Evolutionary conservation across 495 filamentous ascomycete genomes (phyloP).

Genomic region (Trichoderma erinaceum): DNA sequence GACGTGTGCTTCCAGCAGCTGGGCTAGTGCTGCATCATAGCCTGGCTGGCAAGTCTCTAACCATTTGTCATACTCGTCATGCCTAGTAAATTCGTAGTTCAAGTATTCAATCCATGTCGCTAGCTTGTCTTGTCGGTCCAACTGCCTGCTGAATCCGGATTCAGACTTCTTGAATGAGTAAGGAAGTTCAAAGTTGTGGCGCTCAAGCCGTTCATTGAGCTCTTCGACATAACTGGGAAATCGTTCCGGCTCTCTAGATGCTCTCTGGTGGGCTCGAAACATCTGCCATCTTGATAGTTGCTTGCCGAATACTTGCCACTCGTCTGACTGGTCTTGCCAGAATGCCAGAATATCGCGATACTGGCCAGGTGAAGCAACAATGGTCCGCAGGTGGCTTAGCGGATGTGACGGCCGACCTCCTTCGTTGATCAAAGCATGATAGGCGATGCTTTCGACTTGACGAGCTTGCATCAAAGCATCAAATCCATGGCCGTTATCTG

Average conservation of each 20-base stretch:
- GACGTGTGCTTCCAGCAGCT: not conserved
- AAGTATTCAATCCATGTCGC: slow-evolving; percentile 32
- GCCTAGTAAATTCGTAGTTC: slow-evolving; percentile 19
- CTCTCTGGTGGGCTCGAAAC: not conserved
- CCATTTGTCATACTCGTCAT: slow-evolving; percentile 14
- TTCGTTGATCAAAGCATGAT: not conserved
- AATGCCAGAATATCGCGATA: slow-evolving; percentile 5
- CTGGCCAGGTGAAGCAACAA: not conserved
- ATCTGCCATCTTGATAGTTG: slow-evolving; percentile 4
- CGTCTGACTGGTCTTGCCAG: not conserved
- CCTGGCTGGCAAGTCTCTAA: not conserved
- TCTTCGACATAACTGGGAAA: not conserved
- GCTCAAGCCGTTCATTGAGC: not conserved
- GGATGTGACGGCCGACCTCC: slow-evolving; percentile 8
- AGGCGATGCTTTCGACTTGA: not conserved
- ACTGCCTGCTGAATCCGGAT: slow-evolving; percentile 20
- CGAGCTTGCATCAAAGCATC: not conserved
- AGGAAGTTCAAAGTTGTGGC: not conserved
- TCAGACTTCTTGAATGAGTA: not conserved
- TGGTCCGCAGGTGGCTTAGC: not conserved
- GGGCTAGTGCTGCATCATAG: not conserved
- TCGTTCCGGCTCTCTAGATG: not conserved
- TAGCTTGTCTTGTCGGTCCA: slow-evolving; percentile 24
- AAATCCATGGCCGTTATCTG: not conserved
- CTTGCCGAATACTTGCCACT: not conserved